Evolutionary conservation across 768 basidiomycete genomes (phyloP).

Genomic region (Pleurotus tuber-regium): DNA sequence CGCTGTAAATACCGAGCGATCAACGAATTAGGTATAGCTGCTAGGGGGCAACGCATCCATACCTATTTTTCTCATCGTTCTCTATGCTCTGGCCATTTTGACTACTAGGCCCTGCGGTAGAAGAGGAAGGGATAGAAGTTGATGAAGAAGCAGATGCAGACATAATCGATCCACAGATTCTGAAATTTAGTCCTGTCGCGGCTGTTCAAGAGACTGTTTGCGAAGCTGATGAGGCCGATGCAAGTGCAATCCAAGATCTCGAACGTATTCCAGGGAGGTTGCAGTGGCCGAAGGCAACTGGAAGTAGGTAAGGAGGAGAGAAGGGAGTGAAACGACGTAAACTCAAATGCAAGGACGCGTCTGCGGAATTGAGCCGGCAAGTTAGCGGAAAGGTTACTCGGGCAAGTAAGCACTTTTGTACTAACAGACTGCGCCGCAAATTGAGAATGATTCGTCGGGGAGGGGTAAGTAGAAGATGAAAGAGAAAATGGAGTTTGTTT

Average conservation of each 20-base stretch:
- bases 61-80: conserved; percentile 78
- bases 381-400: background rate
- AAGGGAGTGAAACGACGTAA: conserved; percentile 9
- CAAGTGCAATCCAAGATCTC: conserved; percentile 20
- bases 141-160: conserved; percentile 46
- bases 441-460: conserved; percentile 22
- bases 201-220: background rate
- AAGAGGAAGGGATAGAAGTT: conserved; percentile 40
- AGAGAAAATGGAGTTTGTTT: conserved; percentile 18
- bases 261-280: conserved; percentile 14
- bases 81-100: conserved; percentile 51
- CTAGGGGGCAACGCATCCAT: conserved; percentile 11
- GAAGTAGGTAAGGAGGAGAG: conserved; percentile 18
- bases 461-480: conserved; percentile 34
- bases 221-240: conserved; percentile 13
- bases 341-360: conserved; percentile 1
- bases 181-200: background rate
- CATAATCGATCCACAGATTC: conserved; percentile 32
- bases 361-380: background rate
- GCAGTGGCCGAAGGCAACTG: conserved; percentile 19
- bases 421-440: background rate
- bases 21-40: conserved; percentile 2
- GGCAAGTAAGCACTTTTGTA: background rate
- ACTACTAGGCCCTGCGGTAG: conserved; percentile 48
- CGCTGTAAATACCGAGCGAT: conserved; percentile 39